These are phyloP conservation scores for Crithidia expoeki DNA, from an alignment of 208 protist genomes.

Conservation along the genomic window DNA sequence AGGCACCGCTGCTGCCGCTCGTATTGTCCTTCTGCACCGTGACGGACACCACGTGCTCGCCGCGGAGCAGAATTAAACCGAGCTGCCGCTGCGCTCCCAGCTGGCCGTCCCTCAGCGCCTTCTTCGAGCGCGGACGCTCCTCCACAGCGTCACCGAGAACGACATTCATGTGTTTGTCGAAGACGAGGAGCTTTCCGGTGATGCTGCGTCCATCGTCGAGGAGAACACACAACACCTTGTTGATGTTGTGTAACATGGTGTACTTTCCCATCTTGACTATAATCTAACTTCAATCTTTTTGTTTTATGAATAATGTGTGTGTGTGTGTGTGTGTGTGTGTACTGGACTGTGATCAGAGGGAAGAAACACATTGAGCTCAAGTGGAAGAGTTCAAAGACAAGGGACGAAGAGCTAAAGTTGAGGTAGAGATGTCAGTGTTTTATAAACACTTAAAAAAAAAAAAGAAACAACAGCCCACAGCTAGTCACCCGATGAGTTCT, in stretches of 20 bases:
- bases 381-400: too few relatives aligned
- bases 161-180: slow-evolving; percentile 91
- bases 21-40: slow-evolving; percentile 49
- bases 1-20: slow-evolving; percentile 1
- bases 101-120: slow-evolving; percentile 67
- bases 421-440: too few relatives aligned
- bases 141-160: slow-evolving; percentile 67
- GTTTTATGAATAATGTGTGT: not conserved
- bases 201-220: slow-evolving; percentile 79
- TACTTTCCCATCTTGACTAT: slow-evolving; percentile 53
- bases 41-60: slow-evolving; percentile 86
- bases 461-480: too few relatives aligned
- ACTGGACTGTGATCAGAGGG: too few relatives aligned
- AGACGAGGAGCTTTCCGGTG: slow-evolving; percentile 80
- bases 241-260: slow-evolving; percentile 87
- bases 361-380: too few relatives aligned
- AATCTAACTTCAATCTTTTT: too few relatives aligned
- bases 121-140: slow-evolving; percentile 67
- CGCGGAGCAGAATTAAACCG: slow-evolving; percentile 81
- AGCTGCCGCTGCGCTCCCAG: slow-evolving; percentile 50
- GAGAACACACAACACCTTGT: slow-evolving; percentile 68
- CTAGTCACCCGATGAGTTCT: too few relatives aligned
- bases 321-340: not conserved
- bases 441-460: too few relatives aligned
- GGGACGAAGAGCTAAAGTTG: too few relatives aligned